Conservation (phyloP, 1,284 basidiomycete species). For the Cutaneotrichosporon sp. region DNA sequence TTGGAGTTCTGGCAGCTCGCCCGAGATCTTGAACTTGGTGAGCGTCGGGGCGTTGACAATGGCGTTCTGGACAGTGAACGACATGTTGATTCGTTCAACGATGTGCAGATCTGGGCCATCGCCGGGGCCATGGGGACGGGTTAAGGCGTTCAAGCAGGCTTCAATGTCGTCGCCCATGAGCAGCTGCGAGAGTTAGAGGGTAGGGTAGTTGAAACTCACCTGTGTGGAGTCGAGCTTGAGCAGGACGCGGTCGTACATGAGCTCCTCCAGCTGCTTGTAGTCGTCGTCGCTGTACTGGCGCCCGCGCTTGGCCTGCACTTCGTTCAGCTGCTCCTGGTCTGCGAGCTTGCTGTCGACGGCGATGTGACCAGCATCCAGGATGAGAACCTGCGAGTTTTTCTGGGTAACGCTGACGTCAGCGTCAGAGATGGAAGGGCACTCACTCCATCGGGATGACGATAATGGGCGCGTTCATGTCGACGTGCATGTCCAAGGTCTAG, state of each 20-base stretch:
- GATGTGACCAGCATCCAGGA: slow-evolving; percentile 97
- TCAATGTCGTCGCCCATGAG: slow-evolving; percentile 84
- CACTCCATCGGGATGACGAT: slow-evolving; percentile 94
- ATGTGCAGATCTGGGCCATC: slow-evolving; percentile 70
- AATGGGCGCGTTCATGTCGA: slow-evolving; percentile 96
- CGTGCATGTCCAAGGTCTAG: slow-evolving; percentile 82
- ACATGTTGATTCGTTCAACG: slow-evolving; percentile 89
- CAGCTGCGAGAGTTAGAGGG: slow-evolving; percentile 64
- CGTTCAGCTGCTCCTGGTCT: slow-evolving; percentile 76
- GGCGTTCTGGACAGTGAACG: slow-evolving; percentile 88
- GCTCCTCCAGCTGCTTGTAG: slow-evolving; percentile 79
- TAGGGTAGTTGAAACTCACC: slow-evolving; percentile 56
- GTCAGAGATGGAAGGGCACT: slow-evolving; percentile 1
- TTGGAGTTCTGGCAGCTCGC: slow-evolving; percentile 82
- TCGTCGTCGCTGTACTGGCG: slow-evolving; percentile 88
- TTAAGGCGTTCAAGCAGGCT: slow-evolving; percentile 75
- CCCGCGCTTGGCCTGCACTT: slow-evolving; percentile 81
- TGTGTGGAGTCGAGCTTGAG: slow-evolving; percentile 87
- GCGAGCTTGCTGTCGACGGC: slow-evolving; percentile 88
- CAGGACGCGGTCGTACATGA: slow-evolving; percentile 95
- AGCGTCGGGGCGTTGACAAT: slow-evolving; percentile 86
- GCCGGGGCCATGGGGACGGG: slow-evolving; percentile 52
- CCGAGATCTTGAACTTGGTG: slow-evolving; percentile 88
- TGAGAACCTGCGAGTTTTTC: slow-evolving; percentile 77
- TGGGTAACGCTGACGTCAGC: slow-evolving; percentile 61